Percentiles rank a stretch among this genome's conserved stretches.
Conservation (phyloP, 495 filamentous ascomycete genomes). For the Viridothelium virens region DNA sequence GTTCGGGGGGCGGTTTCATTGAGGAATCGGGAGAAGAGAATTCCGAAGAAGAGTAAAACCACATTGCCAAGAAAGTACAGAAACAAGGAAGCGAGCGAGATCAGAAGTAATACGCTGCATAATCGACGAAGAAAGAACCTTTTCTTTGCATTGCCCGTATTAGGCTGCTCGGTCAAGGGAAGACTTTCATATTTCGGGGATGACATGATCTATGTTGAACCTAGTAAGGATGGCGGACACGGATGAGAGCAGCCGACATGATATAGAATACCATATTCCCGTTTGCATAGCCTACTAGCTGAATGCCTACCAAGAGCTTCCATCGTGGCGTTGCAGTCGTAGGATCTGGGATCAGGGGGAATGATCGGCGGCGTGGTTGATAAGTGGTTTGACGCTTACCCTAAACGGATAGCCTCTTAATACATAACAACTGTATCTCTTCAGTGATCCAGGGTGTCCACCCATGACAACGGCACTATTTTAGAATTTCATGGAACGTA, state of each 20-base stretch:
- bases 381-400: too few relatives aligned
- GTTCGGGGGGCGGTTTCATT: not conserved
- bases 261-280: too few relatives aligned
- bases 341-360: too few relatives aligned
- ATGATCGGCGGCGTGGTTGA: too few relatives aligned
- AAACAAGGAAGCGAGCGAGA: not conserved
- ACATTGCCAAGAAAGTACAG: not conserved
- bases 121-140: not conserved
- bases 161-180: not conserved
- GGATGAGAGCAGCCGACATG: too few relatives aligned
- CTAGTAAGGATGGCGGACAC: not conserved
- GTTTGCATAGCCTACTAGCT: not conserved
- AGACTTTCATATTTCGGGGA: not conserved
- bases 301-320: not conserved
- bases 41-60: not conserved
- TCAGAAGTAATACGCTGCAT: not conserved
- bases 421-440: too few relatives aligned
- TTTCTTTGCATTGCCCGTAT: not conserved
- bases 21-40: not conserved
- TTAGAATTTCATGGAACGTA: too few relatives aligned
- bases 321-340: not conserved
- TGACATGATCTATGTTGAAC: not conserved
- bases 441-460: too few relatives aligned
- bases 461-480: too few relatives aligned
- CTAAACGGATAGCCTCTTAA: too few relatives aligned